Base-by-base conservation (phyloP, 2,329 filamentous ascomycete genomes). In the Pseudogymnoascus sp. region DNA sequence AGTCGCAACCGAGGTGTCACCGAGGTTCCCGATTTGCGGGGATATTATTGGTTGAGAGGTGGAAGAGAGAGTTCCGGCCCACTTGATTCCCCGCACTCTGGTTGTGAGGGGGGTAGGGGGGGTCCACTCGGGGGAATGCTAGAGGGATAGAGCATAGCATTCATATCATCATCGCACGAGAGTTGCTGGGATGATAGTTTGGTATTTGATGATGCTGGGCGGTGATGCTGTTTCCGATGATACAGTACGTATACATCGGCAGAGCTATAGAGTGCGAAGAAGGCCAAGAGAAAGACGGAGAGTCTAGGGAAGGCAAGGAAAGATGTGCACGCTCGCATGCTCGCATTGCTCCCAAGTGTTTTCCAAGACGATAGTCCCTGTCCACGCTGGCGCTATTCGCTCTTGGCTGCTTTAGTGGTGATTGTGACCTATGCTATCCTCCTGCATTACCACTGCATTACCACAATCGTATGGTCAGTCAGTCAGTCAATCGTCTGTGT, bases 341-440 rank as follows among this genome's bases (percentile, higher is more conserved):
- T 21, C 21, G 21, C 21, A 21, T 21, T 21, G 21, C 42, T 17
- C 33, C 44, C 27, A 55, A 55, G 44, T 21, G 33, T 29, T 21
- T 15, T 41, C 48, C 48, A 55, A 55, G 48, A 55, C 29, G 48
- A 55, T 55, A 55, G 48, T 55, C 48, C 48, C 48, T 55, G 15
- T 29, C 12, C 21, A 33, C 48, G 5, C 48, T 55, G 8, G 27
- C 48, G 48, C 29, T 55, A 55, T 55, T 55, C 29, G 3, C 9
- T 21, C 48, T 55, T 55, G 29, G 48, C 48, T 55, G n/a, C 48
- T 33, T 15, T 33, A 55, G 29, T 33, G 27, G 27, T 6, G 27
- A 55, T 55, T 55, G 44, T 55, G 48, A 33, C 48, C 48, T 55
- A 33, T 55, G 25, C 44, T n/a, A n/a, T 1, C 44, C 27, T 31